Evolutionary conservation across 2,329 filamentous ascomycete species (phyloP).

Genomic region (Annulohypoxylon truncatum): DNA sequence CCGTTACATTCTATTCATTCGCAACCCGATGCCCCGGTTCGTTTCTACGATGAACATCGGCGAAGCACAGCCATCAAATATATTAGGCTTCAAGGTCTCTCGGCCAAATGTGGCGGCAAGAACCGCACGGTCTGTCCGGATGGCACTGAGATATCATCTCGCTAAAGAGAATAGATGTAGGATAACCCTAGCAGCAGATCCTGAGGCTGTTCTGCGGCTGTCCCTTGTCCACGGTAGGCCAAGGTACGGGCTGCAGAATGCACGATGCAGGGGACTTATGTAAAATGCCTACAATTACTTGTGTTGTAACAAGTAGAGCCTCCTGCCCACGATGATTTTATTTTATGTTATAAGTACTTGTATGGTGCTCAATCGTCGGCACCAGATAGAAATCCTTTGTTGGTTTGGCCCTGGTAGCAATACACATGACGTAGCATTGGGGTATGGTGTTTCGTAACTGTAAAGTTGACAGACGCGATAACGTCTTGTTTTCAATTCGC

Average conservation of each 20-base stretch:
- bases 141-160: neutral
- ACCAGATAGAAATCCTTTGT: neutral
- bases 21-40: neutral
- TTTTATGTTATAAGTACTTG: neutral
- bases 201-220: neutral
- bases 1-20: neutral
- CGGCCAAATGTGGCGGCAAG: neutral
- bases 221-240: neutral
- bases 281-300: neutral
- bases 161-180: neutral
- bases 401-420: conserved; percentile 1
- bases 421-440: neutral
- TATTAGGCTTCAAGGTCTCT: neutral
- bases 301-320: neutral
- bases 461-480: neutral
- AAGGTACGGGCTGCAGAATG: neutral
- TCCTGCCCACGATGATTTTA: neutral
- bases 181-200: neutral
- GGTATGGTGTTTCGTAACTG: neutral
- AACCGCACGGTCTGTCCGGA: neutral
- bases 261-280: neutral
- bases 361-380: neutral
- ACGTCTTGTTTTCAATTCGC: neutral
- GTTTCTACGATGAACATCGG: neutral
- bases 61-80: neutral